Evolutionary conservation across 129 eudicot genomes (phyloP), one percentile per base, ranked within the genome.

Genomic region (Artemisia argyi): DNA sequence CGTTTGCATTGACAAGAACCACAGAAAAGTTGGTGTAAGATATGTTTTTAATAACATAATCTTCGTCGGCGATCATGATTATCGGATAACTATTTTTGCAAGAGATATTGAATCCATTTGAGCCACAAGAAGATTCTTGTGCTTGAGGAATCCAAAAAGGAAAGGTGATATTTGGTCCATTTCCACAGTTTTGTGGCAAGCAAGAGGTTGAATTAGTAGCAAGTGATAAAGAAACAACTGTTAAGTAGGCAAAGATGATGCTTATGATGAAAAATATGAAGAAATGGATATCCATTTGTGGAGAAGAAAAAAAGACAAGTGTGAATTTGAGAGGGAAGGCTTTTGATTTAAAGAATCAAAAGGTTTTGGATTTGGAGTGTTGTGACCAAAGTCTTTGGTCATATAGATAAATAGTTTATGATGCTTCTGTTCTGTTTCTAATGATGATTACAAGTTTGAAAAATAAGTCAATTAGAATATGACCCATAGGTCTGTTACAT

Each of bases 121-220:
- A 79, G 22, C 96, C 96, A 76, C 96, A 88, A 50, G 70, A n/a
- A 20, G 89, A 58, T 15, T 73, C 77, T 64, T 88, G 96, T 39
- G 2, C 42, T 65, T 73, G 68, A 22, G 71, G 81, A 26, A 85
- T 85, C 88, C 88, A 88, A 48, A 88, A 88, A 2, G 96, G 96
- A 63, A 35, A 73, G 50, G 75, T 71, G 39, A 88, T 85, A 14
- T 65, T 62, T 15, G 85, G 75, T 51, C 86, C 86, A 66, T 78
- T 73, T 68, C 91, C 87, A 51, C 96, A 88, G 57, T 64, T 79
- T 48, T 67, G 69, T 6, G 88, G 83, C n/a, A 6, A 17, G 63
- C 96, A 88, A 20, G 82, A 3, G 52, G 49, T 49, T 39, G 82
- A 77, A 72, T 78, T 80, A 3, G 66, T 64, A 51, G 35, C 39